Base-by-base conservation (phyloP, 805 yeast species). In the Kazachstania africana region DNA sequence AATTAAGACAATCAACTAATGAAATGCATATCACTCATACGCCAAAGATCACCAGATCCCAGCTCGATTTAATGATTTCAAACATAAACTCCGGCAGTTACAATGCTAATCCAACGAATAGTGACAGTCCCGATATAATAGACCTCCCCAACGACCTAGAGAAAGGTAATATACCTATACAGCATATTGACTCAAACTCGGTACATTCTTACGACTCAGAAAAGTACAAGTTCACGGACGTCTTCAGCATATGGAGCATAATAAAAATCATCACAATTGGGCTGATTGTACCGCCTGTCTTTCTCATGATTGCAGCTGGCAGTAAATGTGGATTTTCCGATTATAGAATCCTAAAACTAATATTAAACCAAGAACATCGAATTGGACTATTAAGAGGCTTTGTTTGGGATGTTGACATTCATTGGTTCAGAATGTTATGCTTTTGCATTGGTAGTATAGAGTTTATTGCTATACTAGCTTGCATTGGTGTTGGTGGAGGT, bases 401-500 rank as follows among this genome's bases (percentile, higher is more conserved):
- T 23, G 28, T 40, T 8, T 50, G 56, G 56, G 49, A 48, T 22
- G 29, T 50, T 3, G 49, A 48, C 30, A 24, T 52, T 8, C 24
- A 21, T 5, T 48, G 53, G 54, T 42, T 52, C 26, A 32, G 52
- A 27, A 35, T 24, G 39, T 38, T 39, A 47, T 64, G 55, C 16
- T 34, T 63, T 29, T 35, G 32, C 4, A 40, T 64, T 6, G 67
- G 65, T 1, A 26, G 30, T n/a, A 6, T 43, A 2, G 55, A 45
- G 34, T 24, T 44, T 3, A n/a, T 49, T 6, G 41, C 45, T 4
- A 42, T 60, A 3, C 32, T 62, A 6, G 71, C 64, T 0, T 59
- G 65, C 37, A 50, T 66, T 21, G 64, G 65, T 5, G 54, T 66
- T 18, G 72, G 72, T 2, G 52, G 67, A 28, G 68, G 63, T 2